phyloP scores from a whole-genome alignment of 2,329 filamentous ascomycete species.

The Sporothrix schenckii region DNA sequence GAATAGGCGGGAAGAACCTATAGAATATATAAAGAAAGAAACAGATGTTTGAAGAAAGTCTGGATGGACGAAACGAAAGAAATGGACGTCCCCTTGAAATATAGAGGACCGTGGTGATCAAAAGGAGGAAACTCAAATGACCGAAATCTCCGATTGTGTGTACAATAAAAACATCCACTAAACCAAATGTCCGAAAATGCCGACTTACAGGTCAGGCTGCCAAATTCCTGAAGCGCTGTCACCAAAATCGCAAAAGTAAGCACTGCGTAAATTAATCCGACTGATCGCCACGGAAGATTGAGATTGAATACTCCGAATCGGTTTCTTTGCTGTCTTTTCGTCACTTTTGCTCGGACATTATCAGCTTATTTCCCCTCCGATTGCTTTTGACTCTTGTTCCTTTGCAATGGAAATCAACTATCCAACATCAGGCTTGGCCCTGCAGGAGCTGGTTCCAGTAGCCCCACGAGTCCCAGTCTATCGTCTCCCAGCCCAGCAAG shows the following conservation, averaged over 20 bases:
- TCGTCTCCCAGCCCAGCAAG: constrained; percentile 32
- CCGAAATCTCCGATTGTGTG: neutral
- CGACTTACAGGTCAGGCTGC: constrained; percentile 3
- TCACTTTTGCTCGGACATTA: neutral
- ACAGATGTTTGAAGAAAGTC: neutral
- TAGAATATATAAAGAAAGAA: neutral
- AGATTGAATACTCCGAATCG: neutral
- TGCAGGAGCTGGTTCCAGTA: constrained; percentile 34
- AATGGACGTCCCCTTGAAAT: neutral
- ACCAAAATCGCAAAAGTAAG: neutral
- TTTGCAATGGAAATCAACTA: too few species aligned
- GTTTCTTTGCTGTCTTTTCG: neutral
- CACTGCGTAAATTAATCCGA: neutral
- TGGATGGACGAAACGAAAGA: neutral
- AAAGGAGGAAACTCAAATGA: neutral
- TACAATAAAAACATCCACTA: neutral
- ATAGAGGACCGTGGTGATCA: neutral
- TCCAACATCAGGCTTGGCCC: neutral
- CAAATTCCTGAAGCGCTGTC: neutral
- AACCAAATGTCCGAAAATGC: neutral
- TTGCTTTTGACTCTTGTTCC: neutral
- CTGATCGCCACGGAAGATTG: constrained; percentile 5
- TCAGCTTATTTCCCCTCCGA: neutral
- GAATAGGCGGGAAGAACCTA: neutral
- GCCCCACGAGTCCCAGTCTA: constrained; percentile 35